A percentile compares a stretch with the other conserved stretches of the same genome.
phyloP scores from a whole-genome alignment of 371 early-diverging fungal species.

The Mortierella sp. region DNA sequence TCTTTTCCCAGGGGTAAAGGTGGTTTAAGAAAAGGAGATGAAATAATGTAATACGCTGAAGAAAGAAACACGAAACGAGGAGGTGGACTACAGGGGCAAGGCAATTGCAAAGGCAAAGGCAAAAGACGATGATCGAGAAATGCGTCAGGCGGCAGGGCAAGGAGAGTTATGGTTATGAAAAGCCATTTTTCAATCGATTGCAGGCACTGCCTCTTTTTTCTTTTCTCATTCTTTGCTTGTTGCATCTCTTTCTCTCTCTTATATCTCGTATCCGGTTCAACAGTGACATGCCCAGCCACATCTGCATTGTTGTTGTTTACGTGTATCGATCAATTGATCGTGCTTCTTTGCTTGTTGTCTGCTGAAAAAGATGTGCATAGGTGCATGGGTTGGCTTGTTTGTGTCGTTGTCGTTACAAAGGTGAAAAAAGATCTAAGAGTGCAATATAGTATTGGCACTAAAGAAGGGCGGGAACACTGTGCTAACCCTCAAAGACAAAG shows the following conservation, averaged over 20 bases:
- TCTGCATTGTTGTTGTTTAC: neutral
- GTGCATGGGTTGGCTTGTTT: neutral
- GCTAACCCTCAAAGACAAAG: neutral
- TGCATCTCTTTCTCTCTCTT: neutral
- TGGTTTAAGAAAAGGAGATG: neutral
- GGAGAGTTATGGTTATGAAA: neutral
- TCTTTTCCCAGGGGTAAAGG: slow-evolving; percentile 2
- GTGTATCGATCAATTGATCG: neutral
- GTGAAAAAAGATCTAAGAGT: neutral
- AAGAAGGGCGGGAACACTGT: neutral
- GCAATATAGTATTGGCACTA: neutral
- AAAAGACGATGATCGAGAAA: neutral
- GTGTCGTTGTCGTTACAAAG: neutral
- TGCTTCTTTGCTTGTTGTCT: neutral
- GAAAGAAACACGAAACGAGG: neutral
- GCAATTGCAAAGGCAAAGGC: too few species aligned
- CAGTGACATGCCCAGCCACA: neutral
- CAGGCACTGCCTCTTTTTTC: neutral
- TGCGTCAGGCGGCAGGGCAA: neutral
- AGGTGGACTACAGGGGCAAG: neutral
- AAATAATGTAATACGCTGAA: neutral
- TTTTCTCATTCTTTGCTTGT: neutral
- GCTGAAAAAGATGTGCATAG: neutral
- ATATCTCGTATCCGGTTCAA: neutral
- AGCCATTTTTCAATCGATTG: neutral